phyloP scores from a whole-genome alignment of 1,284 basidiomycete species.

The Sporisorium graminicola region DNA sequence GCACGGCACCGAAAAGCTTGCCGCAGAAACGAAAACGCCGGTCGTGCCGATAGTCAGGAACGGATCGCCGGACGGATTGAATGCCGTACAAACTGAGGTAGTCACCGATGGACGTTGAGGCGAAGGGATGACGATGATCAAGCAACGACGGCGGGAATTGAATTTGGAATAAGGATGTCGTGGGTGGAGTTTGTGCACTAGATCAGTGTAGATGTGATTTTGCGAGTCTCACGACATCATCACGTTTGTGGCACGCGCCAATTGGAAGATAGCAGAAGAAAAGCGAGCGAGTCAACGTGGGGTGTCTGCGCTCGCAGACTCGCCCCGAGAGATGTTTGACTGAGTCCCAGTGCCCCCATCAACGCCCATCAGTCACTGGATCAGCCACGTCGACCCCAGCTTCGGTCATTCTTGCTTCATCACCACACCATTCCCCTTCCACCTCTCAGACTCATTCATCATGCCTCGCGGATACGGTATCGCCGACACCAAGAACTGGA shows the following conservation, averaged over 20 bases:
- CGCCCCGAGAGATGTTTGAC: slow-evolving; percentile 22
- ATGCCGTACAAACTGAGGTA: slow-evolving; percentile 10
- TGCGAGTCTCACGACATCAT: slow-evolving; percentile 33
- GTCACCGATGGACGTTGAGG: slow-evolving; percentile 14
- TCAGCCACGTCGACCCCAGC: neutral
- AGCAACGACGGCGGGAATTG: slow-evolving; percentile 12
- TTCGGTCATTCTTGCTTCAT: neutral
- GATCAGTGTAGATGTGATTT: slow-evolving; percentile 9
- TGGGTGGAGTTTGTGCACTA: slow-evolving; percentile 22
- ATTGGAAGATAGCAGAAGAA: slow-evolving; percentile 14
- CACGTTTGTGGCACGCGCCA: neutral
- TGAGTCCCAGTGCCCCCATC: neutral
- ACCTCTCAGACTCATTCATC: no score
- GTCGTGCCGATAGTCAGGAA: neutral
- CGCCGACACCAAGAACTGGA: slow-evolving; percentile 66
- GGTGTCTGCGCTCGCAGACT: slow-evolving; percentile 12
- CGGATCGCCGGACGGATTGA: neutral
- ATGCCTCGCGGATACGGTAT: slow-evolving; percentile 67
- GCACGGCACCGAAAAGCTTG: neutral
- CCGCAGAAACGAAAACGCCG: neutral
- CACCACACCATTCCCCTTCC: neutral
- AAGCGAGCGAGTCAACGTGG: slow-evolving; percentile 31
- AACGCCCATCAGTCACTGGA: no score
- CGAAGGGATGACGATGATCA: neutral
- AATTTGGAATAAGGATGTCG: slow-evolving; percentile 29